A percentile compares a stretch with the other conserved stretches of the same genome.
These are phyloP conservation scores for Penicillium roqueforti DNA, from an alignment of 495 filamentous ascomycete species.

Conservation along the genomic window DNA sequence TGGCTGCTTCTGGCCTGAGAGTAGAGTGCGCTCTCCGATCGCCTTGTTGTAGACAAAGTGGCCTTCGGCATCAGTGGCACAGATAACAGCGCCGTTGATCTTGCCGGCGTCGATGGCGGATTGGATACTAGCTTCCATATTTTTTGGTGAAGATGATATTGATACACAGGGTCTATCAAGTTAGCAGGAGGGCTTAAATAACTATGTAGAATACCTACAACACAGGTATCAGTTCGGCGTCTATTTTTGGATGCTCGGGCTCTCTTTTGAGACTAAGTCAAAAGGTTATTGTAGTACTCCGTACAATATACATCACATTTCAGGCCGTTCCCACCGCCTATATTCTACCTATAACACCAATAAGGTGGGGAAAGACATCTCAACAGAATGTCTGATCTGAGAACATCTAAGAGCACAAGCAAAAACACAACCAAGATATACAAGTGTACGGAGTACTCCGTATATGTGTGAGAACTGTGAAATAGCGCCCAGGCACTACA, in stretches of 20 bases:
- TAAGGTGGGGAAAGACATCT: too few relatives aligned
- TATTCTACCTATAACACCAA: too few relatives aligned
- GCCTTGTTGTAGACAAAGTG: constrained; percentile 28
- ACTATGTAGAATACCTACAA: neutral
- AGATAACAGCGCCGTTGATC: constrained; percentile 26
- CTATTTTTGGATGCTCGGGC: neutral
- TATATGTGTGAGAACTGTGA: too few relatives aligned
- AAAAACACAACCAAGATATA: too few relatives aligned
- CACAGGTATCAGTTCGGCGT: too few relatives aligned
- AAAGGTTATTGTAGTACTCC: too few relatives aligned
- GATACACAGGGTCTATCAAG: neutral
- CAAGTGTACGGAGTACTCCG: too few relatives aligned
- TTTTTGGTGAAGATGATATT: neutral
- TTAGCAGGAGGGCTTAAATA: neutral
- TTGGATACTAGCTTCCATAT: constrained; percentile 26
- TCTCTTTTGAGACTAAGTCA: neutral
- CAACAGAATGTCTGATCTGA: too few relatives aligned
- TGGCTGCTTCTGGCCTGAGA: constrained; percentile 37
- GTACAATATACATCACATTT: too few relatives aligned
- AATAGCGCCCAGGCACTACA: neutral
- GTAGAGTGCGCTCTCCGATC: constrained; percentile 29
- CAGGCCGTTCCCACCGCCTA: too few relatives aligned
- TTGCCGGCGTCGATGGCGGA: constrained; percentile 26
- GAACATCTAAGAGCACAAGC: too few relatives aligned
- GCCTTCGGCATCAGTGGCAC: constrained; percentile 20